Base-by-base conservation (phyloP, 2,329 filamentous ascomycete genomes). In the Colletotrichum sansevieriae region DNA sequence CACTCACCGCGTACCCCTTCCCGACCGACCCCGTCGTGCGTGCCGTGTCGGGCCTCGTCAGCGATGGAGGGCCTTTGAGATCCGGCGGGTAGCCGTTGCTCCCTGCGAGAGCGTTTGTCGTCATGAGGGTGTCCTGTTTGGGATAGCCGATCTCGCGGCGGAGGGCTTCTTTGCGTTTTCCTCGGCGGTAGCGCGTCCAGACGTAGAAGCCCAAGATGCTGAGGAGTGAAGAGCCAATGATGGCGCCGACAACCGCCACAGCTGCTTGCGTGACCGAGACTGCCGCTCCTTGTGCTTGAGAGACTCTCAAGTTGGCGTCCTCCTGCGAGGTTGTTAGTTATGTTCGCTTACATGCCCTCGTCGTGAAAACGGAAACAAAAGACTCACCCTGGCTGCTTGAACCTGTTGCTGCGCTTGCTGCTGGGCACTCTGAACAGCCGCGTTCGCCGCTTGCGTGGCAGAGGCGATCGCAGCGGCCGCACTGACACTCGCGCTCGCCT, bases 231-330 rank as follows among this genome's bases (percentile, higher is more conserved):
- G 79, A 80, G n/a, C 78, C 82, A 57, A 83, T 74, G 39, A 83
- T 79, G 55, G 78, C 80, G 13, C 78, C 81, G 4, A 83, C 79
- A 18, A 84, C 78, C 10, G 80, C 81, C 5, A 83, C 68, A 0
- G 81, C 80, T 0, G 77, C 78, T 73, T 83, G 80, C 0, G 81
- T 82, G 15, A 79, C 79, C 3, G 80, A 82, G 2, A 83, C 76
- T 3, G 80, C 79, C 3, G 78, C 73, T 18, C 75, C 78, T 59
- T 82, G 80, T 0, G 80, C 77, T 15, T 77, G 74, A 18, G 75
- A 72, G 15, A 80, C 74, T 44, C 77, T 75, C 3, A 63, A 63
- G 35, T 73, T 74, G 6, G 78, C 78, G n/a, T 79, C 74, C 7
- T 55, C 39, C 71, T 72, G 47, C 20, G 3, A 12, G n/a, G 11